phyloP scores from a whole-genome alignment of 176 grass and related monocot genomes.

The Avena atlantica region DNA sequence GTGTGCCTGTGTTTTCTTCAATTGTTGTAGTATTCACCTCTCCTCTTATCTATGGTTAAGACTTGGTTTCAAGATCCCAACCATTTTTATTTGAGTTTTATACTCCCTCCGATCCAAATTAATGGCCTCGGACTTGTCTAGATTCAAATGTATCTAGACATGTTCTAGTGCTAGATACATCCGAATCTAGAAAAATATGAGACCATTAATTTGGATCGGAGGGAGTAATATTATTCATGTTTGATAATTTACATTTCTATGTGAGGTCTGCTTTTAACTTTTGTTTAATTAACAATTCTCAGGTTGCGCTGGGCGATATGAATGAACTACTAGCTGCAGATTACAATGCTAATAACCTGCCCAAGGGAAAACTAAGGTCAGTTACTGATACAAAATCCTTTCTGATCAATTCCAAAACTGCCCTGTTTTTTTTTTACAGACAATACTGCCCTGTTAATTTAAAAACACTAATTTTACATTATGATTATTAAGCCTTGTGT shows the following conservation, averaged over 20 bases:
- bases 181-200: too few relatives aligned
- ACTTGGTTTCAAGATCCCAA: neutral
- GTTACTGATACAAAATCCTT: slow-evolving; percentile 31
- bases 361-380: slow-evolving; percentile 86
- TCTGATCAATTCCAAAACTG: neutral
- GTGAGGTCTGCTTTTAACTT: slow-evolving; percentile 20
- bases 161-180: too few relatives aligned
- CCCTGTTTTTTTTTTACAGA: neutral
- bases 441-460: neutral
- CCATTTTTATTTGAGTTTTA: slow-evolving; percentile 11
- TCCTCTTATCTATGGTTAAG: neutral
- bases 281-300: slow-evolving; percentile 30
- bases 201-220: too few relatives aligned
- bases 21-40: slow-evolving; percentile 18
- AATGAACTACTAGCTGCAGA: slow-evolving; percentile 70
- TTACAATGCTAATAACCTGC: slow-evolving; percentile 80
- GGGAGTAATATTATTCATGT: neutral
- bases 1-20: neutral
- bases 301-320: slow-evolving; percentile 96
- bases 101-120: neutral
- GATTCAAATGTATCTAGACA: too few relatives aligned
- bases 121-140: too few relatives aligned
- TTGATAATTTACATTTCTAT: neutral
- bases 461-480: neutral
- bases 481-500: neutral